Evolutionary conservation across 177 flowering plant genomes (phyloP), one percentile per base, ranked within the genome.

Genomic region (Tripterygium wilfordii): DNA sequence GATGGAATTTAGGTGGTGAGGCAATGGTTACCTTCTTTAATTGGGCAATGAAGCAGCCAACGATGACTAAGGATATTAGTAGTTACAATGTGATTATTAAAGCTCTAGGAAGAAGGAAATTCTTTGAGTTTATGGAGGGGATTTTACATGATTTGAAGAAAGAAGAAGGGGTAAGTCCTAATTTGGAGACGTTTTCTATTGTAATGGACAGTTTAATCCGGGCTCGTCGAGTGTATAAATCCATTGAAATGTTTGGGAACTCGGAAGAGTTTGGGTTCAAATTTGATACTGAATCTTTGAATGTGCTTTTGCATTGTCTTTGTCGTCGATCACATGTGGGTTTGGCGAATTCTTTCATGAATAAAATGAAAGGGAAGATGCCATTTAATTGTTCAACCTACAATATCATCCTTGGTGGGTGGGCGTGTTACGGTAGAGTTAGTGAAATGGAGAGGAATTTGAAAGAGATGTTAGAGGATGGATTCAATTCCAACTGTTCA

Each of bases 91-190:
- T 80, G 10, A 30, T 84, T 39, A 60, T 92, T 26, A 83, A 72
- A 45, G 90, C 89, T 8, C 48, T 92, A 29, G 96, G 95, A 0
- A 80, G 96, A 51, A 71, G 95, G 49, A 80, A 76, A 21, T 88
- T 62, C 53, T 74, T 84, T 38, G 46, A 37, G 15, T 64, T 37
- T 20, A 68, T 86, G 82, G 53, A 60, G 50, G 63, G 52, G 4
- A 24, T 76, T 28, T 60, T 85, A 69, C 14, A 27, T 36, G 69
- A 64, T 7, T 78, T 88, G 95, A 60, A 25, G 32, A 20, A 18
- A 0, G 41, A 18, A 0, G 41, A 59, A 40, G 82, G 78, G 4
- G 40, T 75, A 0, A 48, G 8, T 6, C 70, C 69, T 8, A 55
- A 46, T 60, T 48, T 46, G 5, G 87, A 80, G 39, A 76, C 83